Base-by-base conservation (phyloP, 2,329 filamentous ascomycete species). In the Colletotrichum tofieldiae region DNA sequence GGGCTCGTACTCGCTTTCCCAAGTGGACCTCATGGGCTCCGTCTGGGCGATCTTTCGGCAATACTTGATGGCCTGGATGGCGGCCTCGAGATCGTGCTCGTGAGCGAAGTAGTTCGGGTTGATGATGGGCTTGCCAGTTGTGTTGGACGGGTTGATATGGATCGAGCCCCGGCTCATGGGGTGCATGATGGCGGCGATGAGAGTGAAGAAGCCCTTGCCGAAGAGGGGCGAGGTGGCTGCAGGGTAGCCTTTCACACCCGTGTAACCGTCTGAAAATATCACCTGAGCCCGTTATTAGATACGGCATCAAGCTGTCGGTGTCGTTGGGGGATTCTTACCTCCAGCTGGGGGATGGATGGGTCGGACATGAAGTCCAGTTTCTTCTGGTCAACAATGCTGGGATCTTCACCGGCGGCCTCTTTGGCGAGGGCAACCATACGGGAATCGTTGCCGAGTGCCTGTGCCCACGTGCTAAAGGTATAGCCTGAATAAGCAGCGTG, bases 191-290 rank as follows among this genome's bases (percentile, higher is more conserved):
- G 78, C 80, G 3, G 61, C 67, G 59, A 80, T 73, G 65, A 81
- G 67, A 16, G 76, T 75, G 58, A 81, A 73, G 71, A 79, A 81
- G 8, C 73, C 71, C 58, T 77, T 67, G 12, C 81, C 81, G 63
- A 78, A 80, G 11, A 80, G 75, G n/a, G 75, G 68, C 6, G 54
- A 77, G 73, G 23, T 77, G 67, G 54, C 20, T 7, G 77, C 65
- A 2, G 80, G 79, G 70, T 82, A 82, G 16, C 82, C 80, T 73
- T 81, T 81, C 52, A 79, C 73, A 20, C 85, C 84, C 0, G 82
- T 83, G 75, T 85, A 86, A 3, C 83, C 83, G 71, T 86, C 84
- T 0, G 82, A 83, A 74, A 86, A 84, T 68, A 85, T 83, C 45
- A 55, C 52, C 52, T 55, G 9, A 5, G 18, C 3, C 11, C 5